Evolutionary conservation across 805 yeast species (phyloP).

Genomic region (Wickerhamiella sergipiensis): DNA sequence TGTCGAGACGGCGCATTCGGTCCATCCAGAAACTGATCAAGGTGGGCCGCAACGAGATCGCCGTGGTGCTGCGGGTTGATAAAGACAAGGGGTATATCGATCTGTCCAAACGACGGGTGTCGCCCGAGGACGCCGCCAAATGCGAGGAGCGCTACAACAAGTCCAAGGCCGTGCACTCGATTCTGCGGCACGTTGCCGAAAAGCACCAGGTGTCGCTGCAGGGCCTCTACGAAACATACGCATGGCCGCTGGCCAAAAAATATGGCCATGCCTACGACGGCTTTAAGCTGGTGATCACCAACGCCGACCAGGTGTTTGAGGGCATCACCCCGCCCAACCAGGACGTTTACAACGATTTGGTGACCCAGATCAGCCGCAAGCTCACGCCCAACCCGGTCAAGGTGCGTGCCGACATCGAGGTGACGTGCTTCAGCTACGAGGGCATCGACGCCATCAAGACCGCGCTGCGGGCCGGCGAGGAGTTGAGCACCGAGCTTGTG

Average conservation of each 20-base stretch:
- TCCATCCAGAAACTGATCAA: constrained; percentile 94
- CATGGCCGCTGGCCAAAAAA: constrained; percentile 94
- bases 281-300: constrained; percentile 89
- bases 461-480: constrained; percentile 81
- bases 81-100: constrained; percentile 98
- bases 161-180: constrained; percentile 96
- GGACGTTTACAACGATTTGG: constrained; percentile 71
- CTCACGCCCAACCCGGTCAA: constrained; percentile 96
- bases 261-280: constrained; percentile 97
- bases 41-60: constrained; percentile 97
- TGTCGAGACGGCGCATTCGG: constrained; percentile 96
- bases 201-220: constrained; percentile 83
- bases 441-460: constrained; percentile 94
- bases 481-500: constrained; percentile 64
- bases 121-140: constrained; percentile 92
- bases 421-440: constrained; percentile 91
- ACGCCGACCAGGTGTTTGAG: constrained; percentile 70
- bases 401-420: constrained; percentile 97
- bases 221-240: constrained; percentile 70
- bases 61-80: constrained; percentile 94
- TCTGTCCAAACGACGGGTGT: constrained; percentile 91
- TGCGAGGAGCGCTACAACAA: constrained; percentile 97
- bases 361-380: constrained; percentile 78
- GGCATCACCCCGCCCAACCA: constrained; percentile 56
- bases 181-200: constrained; percentile 95